Base-by-base conservation (phyloP, 495 filamentous ascomycete genomes). In the Articulospora tetracladia region DNA sequence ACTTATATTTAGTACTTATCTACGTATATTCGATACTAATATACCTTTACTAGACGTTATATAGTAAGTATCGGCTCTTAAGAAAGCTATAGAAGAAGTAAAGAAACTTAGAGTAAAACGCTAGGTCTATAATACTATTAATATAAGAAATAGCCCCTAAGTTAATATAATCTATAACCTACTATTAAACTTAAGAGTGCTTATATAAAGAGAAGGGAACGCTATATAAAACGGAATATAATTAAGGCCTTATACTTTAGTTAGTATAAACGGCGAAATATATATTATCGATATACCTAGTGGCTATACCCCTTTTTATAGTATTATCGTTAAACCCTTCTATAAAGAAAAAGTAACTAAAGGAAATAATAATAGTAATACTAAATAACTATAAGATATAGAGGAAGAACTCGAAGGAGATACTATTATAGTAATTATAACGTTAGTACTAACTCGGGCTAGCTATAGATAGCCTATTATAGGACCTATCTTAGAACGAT, bases 1-100 rank as follows among this genome's bases (percentile, higher is more conserved):
- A 1, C 27, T 63, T 0, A 47, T 65, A 11, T 67, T 65, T 41
- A 55, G 67, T 15, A 59, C 55, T 0, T 69, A 67, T 30, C 64
- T 52, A 17, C 28, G 59, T 30, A 44, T 44, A n/a, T 15, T n/a
- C 10, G 39, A 44, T 3, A 3, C 4, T 12, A 17, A 44, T 44
- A n/a, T 58, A 11, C 67, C 57, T 0, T 11, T 55, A 20, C 36
- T 55, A 3, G 67, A 66, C 27, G 64, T 61, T 15, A 69, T 64
- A 36, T 26, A 39, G n/a, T n/a, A n/a, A n/a, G n/a, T n/a, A n/a
- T n/a, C n/a, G n/a, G n/a, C n/a, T n/a, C n/a, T n/a, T n/a, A n/a
- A n/a, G n/a, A n/a, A n/a, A n/a, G n/a, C n/a, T n/a, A n/a, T n/a
- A n/a, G n/a, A n/a, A 11, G 58, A 61, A 54, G 22, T 66, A n/a